Base-by-base conservation (phyloP, 176 grass and related monocot species). In the Musa troglodytarum region DNA sequence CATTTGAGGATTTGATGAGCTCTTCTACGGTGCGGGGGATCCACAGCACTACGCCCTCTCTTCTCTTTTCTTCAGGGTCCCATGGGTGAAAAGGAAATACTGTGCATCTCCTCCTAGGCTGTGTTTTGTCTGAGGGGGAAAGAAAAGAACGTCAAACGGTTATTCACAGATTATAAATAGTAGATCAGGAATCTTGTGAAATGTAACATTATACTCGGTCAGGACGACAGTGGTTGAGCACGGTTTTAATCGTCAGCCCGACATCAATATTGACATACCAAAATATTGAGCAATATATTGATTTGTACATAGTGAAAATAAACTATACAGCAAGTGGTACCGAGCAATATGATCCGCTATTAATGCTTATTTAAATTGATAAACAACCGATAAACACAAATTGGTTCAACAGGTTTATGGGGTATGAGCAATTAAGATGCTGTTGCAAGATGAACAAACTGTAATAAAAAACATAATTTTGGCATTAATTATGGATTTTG, bases 71-170 rank as follows among this genome's bases (percentile, higher is more conserved):
- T 17, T 34, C 77, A 19, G 51, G 50, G 9, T 78, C 74, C 86
- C 96, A 99, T 9, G 91, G 96, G 77, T 95, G 88, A 72, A 84
- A 74, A 21, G 96, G 96, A 72, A 95, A 89, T 71, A 99, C 86
- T 0, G 85, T 81, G 75, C 96, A 99, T 34, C 85, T 73, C n/a
- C 86, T 74, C 23, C 86, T 77, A 15, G 88, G 83, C 59, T 95
- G 91, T 54, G 83, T 85, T 85, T 86, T 92, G 57, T 92, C 91
- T 90, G 83, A 17, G 20, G 14, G 56, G 9, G 22, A 0, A 52
- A 19, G 49, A 52, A 52, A 10, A 10, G 21, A n/a, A 71, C 2
- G 14, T 9, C 68, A 63, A 61, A 43, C 17, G 34, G 61, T 11
- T 50, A 65, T 7, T 53, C n/a, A 6, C 25, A 52, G 10, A 17